Conservation (phyloP, 257 asterid species). For the Solanum verrucosum region DNA sequence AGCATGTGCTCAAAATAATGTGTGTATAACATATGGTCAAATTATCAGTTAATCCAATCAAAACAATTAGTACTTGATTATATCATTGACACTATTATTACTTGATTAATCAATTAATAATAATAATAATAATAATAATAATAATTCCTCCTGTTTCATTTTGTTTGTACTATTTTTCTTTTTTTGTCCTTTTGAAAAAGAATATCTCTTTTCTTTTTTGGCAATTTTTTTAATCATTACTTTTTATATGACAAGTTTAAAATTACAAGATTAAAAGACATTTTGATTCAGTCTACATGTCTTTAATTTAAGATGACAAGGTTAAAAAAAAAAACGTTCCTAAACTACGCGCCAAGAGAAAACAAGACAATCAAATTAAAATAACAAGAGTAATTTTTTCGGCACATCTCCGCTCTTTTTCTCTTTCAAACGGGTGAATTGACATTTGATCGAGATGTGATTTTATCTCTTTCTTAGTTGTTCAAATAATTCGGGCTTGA, state of each 20-base stretch:
- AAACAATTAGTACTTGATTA: background rate
- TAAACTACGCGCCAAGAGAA: no score
- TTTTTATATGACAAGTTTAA: no score
- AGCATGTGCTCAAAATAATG: background rate
- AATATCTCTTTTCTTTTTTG: no score
- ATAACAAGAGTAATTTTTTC: no score
- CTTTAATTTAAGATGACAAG: background rate
- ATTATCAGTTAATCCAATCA: background rate
- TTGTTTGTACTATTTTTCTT: no score
- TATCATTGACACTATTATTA: background rate
- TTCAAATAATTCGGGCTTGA: background rate
- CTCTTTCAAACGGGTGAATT: no score
- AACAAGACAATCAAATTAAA: background rate
- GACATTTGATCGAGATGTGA: background rate
- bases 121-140: no score
- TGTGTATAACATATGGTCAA: background rate
- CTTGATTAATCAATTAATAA: no score
- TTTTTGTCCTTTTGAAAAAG: no score
- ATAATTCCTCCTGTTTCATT: no score
- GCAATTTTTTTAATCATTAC: no score
- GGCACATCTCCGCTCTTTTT: no score
- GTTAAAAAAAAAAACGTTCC: background rate
- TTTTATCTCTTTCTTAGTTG: background rate
- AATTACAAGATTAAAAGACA: background rate
- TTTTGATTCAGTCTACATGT: background rate